These are phyloP conservation scores for Lophium mytilinum DNA, from an alignment of 495 filamentous ascomycete species.

Conservation along the genomic window DNA sequence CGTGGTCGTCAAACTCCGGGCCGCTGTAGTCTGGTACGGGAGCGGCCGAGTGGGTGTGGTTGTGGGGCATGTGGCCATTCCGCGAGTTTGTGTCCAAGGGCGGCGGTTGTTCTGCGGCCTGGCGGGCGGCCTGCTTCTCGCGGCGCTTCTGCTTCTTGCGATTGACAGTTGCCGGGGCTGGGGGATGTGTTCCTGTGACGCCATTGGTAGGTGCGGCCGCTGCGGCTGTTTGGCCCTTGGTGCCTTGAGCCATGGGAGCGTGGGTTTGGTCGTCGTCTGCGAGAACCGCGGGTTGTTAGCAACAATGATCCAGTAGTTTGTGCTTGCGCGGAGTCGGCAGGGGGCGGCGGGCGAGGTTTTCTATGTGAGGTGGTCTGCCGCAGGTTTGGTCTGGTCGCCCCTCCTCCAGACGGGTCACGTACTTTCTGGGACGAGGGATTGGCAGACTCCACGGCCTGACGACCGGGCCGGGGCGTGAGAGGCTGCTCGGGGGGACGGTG, in stretches of 20 bases:
- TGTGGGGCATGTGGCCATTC: slow-evolving; percentile 19
- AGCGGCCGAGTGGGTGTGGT: slow-evolving; percentile 4
- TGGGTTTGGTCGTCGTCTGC: neutral
- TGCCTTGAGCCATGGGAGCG: slow-evolving; percentile 24
- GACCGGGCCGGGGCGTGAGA: neutral
- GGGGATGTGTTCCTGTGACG: slow-evolving; percentile 6
- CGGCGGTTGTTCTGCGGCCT: slow-evolving; percentile 53
- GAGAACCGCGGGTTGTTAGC: neutral
- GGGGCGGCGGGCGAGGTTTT: neutral
- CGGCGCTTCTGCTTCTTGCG: slow-evolving; percentile 81
- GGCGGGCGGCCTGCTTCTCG: slow-evolving; percentile 47
- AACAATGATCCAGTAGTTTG: neutral
- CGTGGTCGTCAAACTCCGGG: slow-evolving; percentile 29
- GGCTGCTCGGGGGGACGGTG: neutral
- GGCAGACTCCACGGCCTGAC: neutral
- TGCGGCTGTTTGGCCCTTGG: slow-evolving; percentile 24
- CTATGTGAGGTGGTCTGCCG: neutral
- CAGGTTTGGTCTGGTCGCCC: neutral
- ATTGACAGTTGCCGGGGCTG: slow-evolving; percentile 48
- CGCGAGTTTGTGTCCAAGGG: slow-evolving; percentile 12
- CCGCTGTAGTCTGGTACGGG: slow-evolving; percentile 26
- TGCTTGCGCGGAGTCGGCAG: neutral
- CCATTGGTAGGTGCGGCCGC: slow-evolving; percentile 25
- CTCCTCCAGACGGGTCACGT: neutral
- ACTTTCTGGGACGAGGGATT: neutral